Evolutionary conservation across 441 rosid genomes (phyloP).

Genomic region (Jatropha multifida): DNA sequence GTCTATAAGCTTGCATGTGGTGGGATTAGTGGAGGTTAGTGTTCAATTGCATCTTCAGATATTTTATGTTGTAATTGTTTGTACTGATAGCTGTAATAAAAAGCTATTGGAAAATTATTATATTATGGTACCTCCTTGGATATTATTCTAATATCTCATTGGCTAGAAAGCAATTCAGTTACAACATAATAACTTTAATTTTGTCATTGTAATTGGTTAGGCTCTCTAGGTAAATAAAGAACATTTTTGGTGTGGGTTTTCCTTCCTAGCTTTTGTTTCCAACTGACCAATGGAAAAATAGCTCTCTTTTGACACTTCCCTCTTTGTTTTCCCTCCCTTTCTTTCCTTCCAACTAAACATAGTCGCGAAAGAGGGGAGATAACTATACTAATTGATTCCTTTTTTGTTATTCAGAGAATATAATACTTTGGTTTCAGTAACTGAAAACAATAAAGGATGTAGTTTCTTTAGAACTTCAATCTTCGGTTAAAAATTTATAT

Average conservation of each 20-base stretch:
- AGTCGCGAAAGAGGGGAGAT: not conserved
- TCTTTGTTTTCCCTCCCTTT: not conserved
- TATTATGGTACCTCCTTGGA: not conserved
- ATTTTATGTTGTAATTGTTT: not conserved
- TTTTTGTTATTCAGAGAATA: not conserved
- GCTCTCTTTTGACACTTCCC: not conserved
- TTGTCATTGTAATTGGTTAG: not conserved
- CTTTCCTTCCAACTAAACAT: not conserved
- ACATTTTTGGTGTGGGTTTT: not conserved
- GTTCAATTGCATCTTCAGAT: not conserved
- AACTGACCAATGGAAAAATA: not conserved
- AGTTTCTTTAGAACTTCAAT: not conserved
- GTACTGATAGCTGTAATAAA: not conserved
- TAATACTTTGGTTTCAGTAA: no score
- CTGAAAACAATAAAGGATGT: not conserved
- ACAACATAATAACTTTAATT: not conserved
- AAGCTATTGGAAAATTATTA: not conserved
- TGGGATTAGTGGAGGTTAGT: not conserved
- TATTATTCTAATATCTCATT: not conserved
- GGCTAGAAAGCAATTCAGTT: not conserved
- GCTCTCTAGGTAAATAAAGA: not conserved
- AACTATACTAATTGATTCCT: not conserved
- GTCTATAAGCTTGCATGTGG: not conserved
- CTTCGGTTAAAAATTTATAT: not conserved
- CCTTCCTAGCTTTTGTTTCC: not conserved